phyloP scores from a whole-genome alignment of 2,329 filamentous ascomycete species.

The Tothia fuscella region DNA sequence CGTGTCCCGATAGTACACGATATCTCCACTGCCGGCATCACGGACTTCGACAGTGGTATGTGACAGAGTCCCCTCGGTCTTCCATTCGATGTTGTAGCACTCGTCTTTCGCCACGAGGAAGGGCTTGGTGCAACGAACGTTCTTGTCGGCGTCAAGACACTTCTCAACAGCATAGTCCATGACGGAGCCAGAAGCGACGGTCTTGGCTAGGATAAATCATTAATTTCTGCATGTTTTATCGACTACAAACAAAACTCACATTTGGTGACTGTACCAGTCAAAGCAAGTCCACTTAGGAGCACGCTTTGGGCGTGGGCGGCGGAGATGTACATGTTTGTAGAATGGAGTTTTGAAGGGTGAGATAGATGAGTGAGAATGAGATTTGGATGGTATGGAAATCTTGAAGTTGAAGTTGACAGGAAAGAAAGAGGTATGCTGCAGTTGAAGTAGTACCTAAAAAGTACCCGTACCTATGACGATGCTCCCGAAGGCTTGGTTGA shows the following conservation, averaged over 20 bases:
- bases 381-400: too few species aligned
- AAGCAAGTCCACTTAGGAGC: constrained; percentile 6
- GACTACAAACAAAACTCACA: too few species aligned
- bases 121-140: constrained; percentile 29
- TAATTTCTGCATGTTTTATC: too few species aligned
- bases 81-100: constrained; percentile 33
- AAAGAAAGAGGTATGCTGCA: too few species aligned
- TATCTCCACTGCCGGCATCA: constrained; percentile 27
- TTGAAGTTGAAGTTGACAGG: too few species aligned
- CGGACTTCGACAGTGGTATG: constrained; percentile 30
- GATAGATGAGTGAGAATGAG: too few species aligned
- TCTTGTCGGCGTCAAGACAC: constrained; percentile 29
- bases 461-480: too few species aligned
- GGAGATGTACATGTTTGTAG: constrained; percentile 9
- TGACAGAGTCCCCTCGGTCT: constrained; percentile 28
- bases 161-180: constrained; percentile 17
- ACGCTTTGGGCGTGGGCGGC: constrained; percentile 5
- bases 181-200: constrained; percentile 10
- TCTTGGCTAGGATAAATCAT: neutral
- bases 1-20: constrained; percentile 36
- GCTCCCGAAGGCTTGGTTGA: too few species aligned
- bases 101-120: constrained; percentile 28
- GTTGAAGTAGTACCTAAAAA: too few species aligned
- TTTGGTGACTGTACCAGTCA: constrained; percentile 8
- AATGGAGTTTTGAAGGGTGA: too few species aligned